Conservation (phyloP, 2,329 filamentous ascomycete genomes). For the Curvularia sp. region DNA sequence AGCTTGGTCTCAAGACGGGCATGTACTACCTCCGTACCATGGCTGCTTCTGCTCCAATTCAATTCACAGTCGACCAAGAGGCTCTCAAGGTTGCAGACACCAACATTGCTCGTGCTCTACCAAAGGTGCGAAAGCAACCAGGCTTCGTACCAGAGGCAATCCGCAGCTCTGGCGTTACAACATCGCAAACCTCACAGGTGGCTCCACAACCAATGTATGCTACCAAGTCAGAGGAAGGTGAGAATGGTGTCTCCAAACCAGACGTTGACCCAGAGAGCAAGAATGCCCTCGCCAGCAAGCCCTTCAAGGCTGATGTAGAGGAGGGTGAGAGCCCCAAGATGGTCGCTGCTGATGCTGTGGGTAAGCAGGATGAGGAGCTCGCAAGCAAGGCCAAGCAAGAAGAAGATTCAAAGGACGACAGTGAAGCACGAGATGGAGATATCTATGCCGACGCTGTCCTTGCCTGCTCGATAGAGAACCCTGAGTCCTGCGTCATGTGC, state of each 20-base stretch:
- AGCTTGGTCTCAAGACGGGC: constrained; percentile 98
- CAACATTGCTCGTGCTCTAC: constrained; percentile 70
- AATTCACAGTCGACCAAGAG: constrained; percentile 99
- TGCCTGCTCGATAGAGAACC: constrained; percentile 96
- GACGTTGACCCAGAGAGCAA: constrained; percentile 66
- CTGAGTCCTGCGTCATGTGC: constrained; percentile 95
- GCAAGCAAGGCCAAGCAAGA: constrained; percentile 69
- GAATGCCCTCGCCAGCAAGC: constrained; percentile 65
- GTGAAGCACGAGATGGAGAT: constrained; percentile 79
- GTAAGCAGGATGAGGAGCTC: constrained; percentile 67
- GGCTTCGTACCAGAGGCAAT: constrained; percentile 30
- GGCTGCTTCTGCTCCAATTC: constrained; percentile 94
- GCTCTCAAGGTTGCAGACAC: constrained; percentile 87
- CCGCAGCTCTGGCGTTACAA: constrained; percentile 29
- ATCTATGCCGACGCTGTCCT: constrained; percentile 95
- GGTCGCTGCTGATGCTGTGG: constrained; percentile 72
- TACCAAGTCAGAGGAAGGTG: constrained; percentile 56
- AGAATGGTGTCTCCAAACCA: constrained; percentile 71
- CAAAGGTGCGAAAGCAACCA: constrained; percentile 70
- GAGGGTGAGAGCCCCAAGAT: constrained; percentile 83
- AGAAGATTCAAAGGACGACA: constrained; percentile 76
- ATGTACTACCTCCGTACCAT: constrained; percentile 99
- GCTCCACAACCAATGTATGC: constrained; percentile 73
- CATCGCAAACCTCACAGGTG: constrained; percentile 61
- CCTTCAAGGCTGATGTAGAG: constrained; percentile 77